phyloP scores from a whole-genome alignment of 495 filamentous ascomycete genomes.

The Podospora pseudocomata region DNA sequence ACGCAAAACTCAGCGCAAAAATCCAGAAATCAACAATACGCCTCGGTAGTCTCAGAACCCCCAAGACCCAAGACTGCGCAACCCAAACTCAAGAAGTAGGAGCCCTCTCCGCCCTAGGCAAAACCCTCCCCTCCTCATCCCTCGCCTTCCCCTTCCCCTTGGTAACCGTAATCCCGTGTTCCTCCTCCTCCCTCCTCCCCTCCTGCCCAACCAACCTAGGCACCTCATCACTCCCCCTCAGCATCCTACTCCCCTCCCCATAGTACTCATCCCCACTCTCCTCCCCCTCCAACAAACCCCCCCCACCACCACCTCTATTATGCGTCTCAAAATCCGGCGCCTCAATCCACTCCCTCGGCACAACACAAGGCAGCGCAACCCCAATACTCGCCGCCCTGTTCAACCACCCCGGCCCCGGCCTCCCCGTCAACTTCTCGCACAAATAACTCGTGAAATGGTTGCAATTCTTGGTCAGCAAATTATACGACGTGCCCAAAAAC shows the following conservation, averaged over 20 bases:
- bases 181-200: conserved; percentile 33
- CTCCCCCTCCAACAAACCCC: conserved; percentile 53
- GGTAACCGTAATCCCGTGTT: conserved; percentile 19
- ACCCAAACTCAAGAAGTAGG: conserved; percentile 24
- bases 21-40: no score
- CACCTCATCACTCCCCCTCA: conserved; percentile 30
- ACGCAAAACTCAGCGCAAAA: conserved; percentile 4
- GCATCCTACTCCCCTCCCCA: conserved; percentile 22
- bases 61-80: no score
- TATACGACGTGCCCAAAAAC: conserved; percentile 69
- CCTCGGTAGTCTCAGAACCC: neutral
- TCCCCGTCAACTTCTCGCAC: conserved; percentile 60
- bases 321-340: conserved; percentile 65
- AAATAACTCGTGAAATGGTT: conserved; percentile 76
- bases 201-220: conserved; percentile 28
- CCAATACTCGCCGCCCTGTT: conserved; percentile 79
- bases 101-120: conserved; percentile 41
- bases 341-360: conserved; percentile 73
- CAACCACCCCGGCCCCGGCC: conserved; percentile 63
- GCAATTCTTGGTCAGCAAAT: conserved; percentile 74
- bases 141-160: conserved; percentile 39
- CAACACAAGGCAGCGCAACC: conserved; percentile 70
- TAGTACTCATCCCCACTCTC: conserved; percentile 27
- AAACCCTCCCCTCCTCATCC: conserved; percentile 38
- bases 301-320: conserved; percentile 55